phyloP scores from a whole-genome alignment of 306 rosid species.

The Abrus precatorius region DNA sequence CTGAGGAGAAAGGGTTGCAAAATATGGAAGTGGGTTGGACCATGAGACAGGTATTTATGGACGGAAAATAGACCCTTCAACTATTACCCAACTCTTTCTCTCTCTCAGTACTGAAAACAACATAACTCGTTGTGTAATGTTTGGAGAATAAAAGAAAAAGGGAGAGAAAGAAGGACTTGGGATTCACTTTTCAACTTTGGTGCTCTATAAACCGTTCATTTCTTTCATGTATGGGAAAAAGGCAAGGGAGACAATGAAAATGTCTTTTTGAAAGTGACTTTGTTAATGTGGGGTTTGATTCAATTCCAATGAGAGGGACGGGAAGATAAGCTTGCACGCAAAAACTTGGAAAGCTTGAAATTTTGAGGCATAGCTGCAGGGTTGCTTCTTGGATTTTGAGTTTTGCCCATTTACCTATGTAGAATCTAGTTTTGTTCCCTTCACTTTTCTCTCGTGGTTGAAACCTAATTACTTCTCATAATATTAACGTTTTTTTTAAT shows the following conservation, averaged over 20 bases:
- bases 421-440: slow-evolving; percentile 26
- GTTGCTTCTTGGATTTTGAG: slow-evolving; percentile 50
- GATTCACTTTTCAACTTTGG: slow-evolving; percentile 54
- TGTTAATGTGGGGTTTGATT: slow-evolving; percentile 25
- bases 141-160: slow-evolving; percentile 16
- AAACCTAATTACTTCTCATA: too few relatives aligned
- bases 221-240: slow-evolving; percentile 56
- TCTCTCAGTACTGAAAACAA: not conserved
- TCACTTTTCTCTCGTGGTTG: not conserved
- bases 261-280: slow-evolving; percentile 56
- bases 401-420: slow-evolving; percentile 43
- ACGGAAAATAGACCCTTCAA: slow-evolving; percentile 59
- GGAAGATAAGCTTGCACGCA: slow-evolving; percentile 39
- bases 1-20: slow-evolving; percentile 47
- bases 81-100: slow-evolving; percentile 53
- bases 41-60: slow-evolving; percentile 55
- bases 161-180: not conserved
- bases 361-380: slow-evolving; percentile 10
- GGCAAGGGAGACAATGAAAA: slow-evolving; percentile 46
- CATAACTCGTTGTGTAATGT: not conserved
- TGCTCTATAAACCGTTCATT: slow-evolving; percentile 49
- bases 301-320: slow-evolving; percentile 37
- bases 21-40: slow-evolving; percentile 54
- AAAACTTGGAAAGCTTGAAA: not conserved
- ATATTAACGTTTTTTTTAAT: too few relatives aligned